Evolutionary conservation across 345 rosid genomes (phyloP).

Genomic region (Brassica cretica): DNA sequence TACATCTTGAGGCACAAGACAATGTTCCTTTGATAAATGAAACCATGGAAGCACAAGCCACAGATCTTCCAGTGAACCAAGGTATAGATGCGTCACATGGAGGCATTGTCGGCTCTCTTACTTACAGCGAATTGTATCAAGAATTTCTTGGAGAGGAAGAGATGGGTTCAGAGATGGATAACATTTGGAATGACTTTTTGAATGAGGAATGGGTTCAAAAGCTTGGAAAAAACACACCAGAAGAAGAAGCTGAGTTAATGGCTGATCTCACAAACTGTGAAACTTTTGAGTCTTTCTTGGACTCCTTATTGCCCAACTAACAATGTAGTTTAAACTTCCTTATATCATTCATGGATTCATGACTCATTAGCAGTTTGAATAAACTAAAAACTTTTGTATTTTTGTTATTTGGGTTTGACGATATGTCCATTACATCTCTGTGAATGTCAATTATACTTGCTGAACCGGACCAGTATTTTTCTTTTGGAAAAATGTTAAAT

Average conservation of each 20-base stretch:
- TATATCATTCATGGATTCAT: background rate
- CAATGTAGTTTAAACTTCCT: background rate
- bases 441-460: background rate
- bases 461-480: background rate
- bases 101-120: background rate
- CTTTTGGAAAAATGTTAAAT: background rate
- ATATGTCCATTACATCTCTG: background rate
- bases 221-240: background rate
- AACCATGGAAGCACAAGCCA: background rate
- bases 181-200: background rate
- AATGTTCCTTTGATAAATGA: background rate
- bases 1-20: background rate
- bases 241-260: constrained; percentile 1
- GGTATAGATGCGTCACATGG: background rate
- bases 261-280: background rate
- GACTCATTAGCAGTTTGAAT: background rate
- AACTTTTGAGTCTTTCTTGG: background rate
- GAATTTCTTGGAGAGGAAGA: background rate
- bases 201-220: constrained; percentile 8
- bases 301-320: background rate
- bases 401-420: background rate
- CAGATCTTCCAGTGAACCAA: background rate
- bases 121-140: background rate
- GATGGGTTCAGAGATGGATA: background rate
- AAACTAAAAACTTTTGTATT: background rate